phyloP scores from a whole-genome alignment of 805 yeast genomes.

The Starmerella potacharoeniae region DNA sequence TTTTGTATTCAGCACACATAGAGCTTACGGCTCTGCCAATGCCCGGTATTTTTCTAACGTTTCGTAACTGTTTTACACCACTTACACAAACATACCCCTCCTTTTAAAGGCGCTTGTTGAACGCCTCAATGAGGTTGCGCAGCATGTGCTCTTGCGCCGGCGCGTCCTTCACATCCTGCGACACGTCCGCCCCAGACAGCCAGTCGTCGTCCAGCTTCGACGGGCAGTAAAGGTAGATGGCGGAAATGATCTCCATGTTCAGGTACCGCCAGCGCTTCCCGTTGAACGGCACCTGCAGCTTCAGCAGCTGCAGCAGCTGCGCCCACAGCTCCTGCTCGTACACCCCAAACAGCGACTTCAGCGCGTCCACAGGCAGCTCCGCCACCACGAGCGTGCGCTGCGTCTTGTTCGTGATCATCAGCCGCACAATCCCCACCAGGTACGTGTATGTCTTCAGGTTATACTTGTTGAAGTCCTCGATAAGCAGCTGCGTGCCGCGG shows the following conservation, averaged over 20 bases:
- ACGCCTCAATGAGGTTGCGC: conserved; percentile 65
- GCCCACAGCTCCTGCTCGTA: conserved; percentile 52
- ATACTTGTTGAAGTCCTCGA: conserved; percentile 13
- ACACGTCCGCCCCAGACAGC: conserved; percentile 73
- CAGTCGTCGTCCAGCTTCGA: conserved; percentile 66
- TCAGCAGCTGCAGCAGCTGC: conserved; percentile 63
- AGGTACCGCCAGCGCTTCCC: conserved; percentile 89
- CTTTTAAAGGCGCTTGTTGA: conserved; percentile 27
- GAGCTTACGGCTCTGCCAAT: no score
- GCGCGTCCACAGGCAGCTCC: conserved; percentile 48
- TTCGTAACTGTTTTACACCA: background rate
- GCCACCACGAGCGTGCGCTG: conserved; percentile 58
- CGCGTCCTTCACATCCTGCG: conserved; percentile 62
- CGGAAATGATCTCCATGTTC: conserved; percentile 87
- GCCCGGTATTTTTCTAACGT: no score
- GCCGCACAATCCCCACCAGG: conserved; percentile 44
- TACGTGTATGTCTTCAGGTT: conserved; percentile 32
- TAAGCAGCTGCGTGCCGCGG: conserved; percentile 10
- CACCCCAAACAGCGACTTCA: conserved; percentile 47
- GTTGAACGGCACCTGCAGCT: conserved; percentile 74
- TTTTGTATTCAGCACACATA: no score
- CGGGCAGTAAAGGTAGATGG: conserved; percentile 66
- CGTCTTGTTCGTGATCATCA: conserved; percentile 53
- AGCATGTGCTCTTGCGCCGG: conserved; percentile 78
- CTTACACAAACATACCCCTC: background rate